A percentile compares a stretch with the other conserved stretches of the same genome.
Evolutionary conservation across 2,329 filamentous ascomycete genomes (phyloP).

Genomic region (Pleurostoma richardsiae): DNA sequence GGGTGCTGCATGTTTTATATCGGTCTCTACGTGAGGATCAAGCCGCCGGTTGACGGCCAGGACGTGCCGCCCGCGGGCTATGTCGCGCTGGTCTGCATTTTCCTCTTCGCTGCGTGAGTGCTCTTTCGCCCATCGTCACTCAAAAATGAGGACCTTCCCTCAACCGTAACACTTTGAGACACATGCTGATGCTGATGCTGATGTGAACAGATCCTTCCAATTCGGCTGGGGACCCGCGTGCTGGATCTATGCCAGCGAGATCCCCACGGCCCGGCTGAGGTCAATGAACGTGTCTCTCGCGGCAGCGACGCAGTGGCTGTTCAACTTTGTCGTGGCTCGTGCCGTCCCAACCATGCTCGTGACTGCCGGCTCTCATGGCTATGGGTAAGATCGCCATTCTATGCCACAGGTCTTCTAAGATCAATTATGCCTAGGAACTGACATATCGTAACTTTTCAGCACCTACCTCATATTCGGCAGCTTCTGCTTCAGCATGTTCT

Average conservation of each 20-base stretch:
- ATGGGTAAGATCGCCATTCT: conserved; percentile 21
- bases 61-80: conserved; percentile 56
- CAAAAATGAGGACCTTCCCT: not conserved
- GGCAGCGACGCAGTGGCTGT: conserved; percentile 63
- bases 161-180: not conserved
- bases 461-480: conserved; percentile 61
- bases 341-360: conserved; percentile 60
- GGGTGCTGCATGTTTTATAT: conserved; percentile 61
- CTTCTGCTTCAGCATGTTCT: conserved; percentile 59
- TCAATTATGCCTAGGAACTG: not conserved
- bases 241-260: conserved; percentile 51
- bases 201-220: conserved; percentile 6
- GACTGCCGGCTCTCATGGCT: conserved; percentile 28
- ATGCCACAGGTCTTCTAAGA: not conserved
- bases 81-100: conserved; percentile 60
- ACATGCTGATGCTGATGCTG: not conserved
- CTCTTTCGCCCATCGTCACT: not conserved
- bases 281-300: conserved; percentile 60
- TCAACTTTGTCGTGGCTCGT: conserved; percentile 64
- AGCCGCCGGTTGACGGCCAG: conserved; percentile 41
- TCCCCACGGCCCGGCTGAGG: conserved; percentile 57
- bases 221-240: conserved; percentile 62
- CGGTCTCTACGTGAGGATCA: conserved; percentile 57
- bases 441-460: conserved; percentile 14
- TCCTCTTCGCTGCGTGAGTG: conserved; percentile 47